Conservation (phyloP, 495 filamentous ascomycete genomes). For the Patellaria atrata region DNA sequence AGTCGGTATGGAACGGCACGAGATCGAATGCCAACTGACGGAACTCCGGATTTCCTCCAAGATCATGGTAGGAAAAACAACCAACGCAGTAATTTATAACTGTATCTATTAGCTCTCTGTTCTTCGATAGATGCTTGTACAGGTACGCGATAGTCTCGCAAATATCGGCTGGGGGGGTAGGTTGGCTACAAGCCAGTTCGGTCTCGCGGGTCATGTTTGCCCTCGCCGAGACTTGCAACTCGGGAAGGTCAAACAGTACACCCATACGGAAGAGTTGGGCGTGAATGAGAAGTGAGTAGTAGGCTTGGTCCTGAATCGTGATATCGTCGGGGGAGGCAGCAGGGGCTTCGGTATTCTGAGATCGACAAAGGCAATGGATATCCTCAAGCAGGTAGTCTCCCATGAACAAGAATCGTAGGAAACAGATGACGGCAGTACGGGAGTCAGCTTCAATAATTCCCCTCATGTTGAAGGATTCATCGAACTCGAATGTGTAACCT, state of each 20-base stretch:
- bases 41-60: conserved; percentile 19
- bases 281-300: conserved; percentile 20
- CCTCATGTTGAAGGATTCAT: conserved; percentile 1
- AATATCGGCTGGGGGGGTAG: conserved; percentile 18
- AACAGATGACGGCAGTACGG: conserved; percentile 13
- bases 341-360: no score
- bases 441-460: conserved; percentile 17
- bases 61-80: conserved; percentile 19
- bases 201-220: conserved; percentile 21
- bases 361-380: conserved; percentile 3
- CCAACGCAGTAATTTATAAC: conserved; percentile 25
- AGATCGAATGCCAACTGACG: conserved; percentile 14
- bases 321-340: no score
- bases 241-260: conserved; percentile 18
- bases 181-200: conserved; percentile 17
- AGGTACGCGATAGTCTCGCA: conserved; percentile 22
- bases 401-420: conserved; percentile 24
- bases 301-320: no score
- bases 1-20: conserved; percentile 20
- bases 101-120: conserved; percentile 17
- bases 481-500: conserved; percentile 19
- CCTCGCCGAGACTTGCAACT: conserved; percentile 18
- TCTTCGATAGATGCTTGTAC: conserved; percentile 17
- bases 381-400: conserved; percentile 16
- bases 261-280: conserved; percentile 22